phyloP scores from a whole-genome alignment of 2,329 filamentous ascomycete species.

The Epichloe sp. region DNA sequence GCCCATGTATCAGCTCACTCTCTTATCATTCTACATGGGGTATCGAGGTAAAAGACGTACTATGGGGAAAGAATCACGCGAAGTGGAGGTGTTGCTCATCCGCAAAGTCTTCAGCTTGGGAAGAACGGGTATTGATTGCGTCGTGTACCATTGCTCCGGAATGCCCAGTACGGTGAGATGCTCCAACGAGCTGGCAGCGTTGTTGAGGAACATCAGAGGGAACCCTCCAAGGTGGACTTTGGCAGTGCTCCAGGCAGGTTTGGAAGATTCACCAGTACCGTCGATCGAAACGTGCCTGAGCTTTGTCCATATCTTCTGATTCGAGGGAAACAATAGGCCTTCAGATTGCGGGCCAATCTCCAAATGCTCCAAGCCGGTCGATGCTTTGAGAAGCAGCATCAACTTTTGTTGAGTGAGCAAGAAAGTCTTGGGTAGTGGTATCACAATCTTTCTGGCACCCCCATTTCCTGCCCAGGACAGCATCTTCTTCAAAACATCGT shows the following conservation, averaged over 20 bases:
- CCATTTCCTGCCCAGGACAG: slow-evolving; percentile 20
- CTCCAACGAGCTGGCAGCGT: slow-evolving; percentile 9
- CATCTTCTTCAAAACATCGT: slow-evolving; percentile 15
- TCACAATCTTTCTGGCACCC: slow-evolving; percentile 14
- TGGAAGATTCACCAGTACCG: slow-evolving; percentile 3
- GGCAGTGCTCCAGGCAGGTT: slow-evolving; percentile 4
- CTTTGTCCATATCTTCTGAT: slow-evolving; percentile 5
- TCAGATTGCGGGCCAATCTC: slow-evolving; percentile 10
- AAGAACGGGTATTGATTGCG: slow-evolving; percentile 9
- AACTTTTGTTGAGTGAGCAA: slow-evolving; percentile 19
- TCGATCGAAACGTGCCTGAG: slow-evolving; percentile 7
- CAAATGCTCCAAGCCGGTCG: slow-evolving; percentile 16
- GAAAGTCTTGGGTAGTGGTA: slow-evolving; percentile 14
- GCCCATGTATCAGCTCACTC: neutral
- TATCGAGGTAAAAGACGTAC: neutral
- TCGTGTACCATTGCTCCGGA: slow-evolving; percentile 10
- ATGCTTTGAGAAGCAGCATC: slow-evolving; percentile 13
- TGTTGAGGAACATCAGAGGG: slow-evolving; percentile 8
- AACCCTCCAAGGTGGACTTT: slow-evolving; percentile 3
- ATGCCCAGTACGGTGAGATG: slow-evolving; percentile 12
- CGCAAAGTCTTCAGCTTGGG: slow-evolving; percentile 18
- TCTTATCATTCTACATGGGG: neutral
- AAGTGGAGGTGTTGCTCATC: slow-evolving; percentile 11
- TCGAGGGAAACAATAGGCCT: slow-evolving; percentile 1
- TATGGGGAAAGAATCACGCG: slow-evolving; percentile 1